phyloP scores from a whole-genome alignment of 805 yeast genomes.

The Ogataea nonfermentans region DNA sequence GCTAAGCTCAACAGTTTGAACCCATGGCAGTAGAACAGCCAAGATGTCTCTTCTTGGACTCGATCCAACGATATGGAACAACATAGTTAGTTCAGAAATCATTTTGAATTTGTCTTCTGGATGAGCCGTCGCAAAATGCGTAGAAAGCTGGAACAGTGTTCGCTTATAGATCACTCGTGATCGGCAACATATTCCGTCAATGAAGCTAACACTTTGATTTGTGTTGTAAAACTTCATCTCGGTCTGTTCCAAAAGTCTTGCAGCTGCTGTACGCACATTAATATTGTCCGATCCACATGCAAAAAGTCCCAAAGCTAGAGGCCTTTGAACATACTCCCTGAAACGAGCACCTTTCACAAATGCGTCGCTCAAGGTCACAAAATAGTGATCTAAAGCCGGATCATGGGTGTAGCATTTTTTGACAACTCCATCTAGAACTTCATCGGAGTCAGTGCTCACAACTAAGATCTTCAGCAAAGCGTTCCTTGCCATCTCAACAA shows the following conservation, averaged over 20 bases:
- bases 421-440: conserved; percentile 57
- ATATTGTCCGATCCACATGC: conserved; percentile 73
- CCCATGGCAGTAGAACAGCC: conserved; percentile 86
- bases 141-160: conserved; percentile 76
- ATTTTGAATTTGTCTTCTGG: conserved; percentile 60
- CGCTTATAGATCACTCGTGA: conserved; percentile 85
- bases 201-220: conserved; percentile 53
- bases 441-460: conserved; percentile 54
- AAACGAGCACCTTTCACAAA: conserved; percentile 48
- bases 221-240: conserved; percentile 60
- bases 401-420: conserved; percentile 66
- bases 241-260: conserved; percentile 61
- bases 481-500: conserved; percentile 60
- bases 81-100: conserved; percentile 70
- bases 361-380: conserved; percentile 66
- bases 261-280: conserved; percentile 69
- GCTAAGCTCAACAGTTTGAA: conserved; percentile 73
- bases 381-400: conserved; percentile 64
- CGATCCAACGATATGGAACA: conserved; percentile 58
- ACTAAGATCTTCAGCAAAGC: conserved; percentile 70
- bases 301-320: conserved; percentile 72
- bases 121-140: conserved; percentile 60
- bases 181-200: conserved; percentile 68
- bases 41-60: conserved; percentile 73
- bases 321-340: conserved; percentile 57